Evolutionary conservation across 169 alveolate genomes (phyloP).

Genomic region (Plasmodium knowlesi): DNA sequence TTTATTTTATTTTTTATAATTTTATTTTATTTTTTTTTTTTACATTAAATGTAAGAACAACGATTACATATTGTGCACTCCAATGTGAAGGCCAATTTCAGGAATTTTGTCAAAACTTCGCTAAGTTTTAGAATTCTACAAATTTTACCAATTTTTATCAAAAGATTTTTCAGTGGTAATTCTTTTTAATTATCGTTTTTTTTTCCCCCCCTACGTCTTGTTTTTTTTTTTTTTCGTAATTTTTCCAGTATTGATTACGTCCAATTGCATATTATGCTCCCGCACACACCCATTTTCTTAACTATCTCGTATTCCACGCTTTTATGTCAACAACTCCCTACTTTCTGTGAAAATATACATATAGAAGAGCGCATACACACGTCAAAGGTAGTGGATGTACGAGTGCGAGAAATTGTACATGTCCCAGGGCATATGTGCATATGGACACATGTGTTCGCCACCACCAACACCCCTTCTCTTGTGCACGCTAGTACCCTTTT

Average conservation of each 20-base stretch:
- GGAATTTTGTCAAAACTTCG: neutral
- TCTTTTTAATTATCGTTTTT: neutral
- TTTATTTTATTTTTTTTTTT: neutral
- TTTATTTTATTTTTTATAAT: neutral
- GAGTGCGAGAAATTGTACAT: neutral
- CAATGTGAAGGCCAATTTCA: neutral
- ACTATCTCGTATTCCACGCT: neutral
- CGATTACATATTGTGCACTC: neutral
- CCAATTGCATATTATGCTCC: neutral
- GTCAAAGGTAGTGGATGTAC: neutral
- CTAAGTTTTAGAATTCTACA: neutral
- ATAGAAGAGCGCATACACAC: neutral
- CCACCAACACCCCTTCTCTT: neutral
- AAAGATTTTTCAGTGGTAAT: neutral
- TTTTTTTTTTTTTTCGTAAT: constrained; percentile 1
- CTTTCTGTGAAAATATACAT: neutral
- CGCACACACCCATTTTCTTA: neutral
- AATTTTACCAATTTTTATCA: neutral
- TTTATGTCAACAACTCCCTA: neutral
- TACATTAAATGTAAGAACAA: constrained; percentile 2
- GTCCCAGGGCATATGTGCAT: neutral
- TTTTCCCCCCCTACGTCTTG: neutral
- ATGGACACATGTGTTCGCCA: neutral
- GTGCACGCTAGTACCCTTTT: neutral
- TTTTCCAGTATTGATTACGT: neutral